Conservation (phyloP, 768 basidiomycete species). For the Cystofilobasidium macerans region DNA sequence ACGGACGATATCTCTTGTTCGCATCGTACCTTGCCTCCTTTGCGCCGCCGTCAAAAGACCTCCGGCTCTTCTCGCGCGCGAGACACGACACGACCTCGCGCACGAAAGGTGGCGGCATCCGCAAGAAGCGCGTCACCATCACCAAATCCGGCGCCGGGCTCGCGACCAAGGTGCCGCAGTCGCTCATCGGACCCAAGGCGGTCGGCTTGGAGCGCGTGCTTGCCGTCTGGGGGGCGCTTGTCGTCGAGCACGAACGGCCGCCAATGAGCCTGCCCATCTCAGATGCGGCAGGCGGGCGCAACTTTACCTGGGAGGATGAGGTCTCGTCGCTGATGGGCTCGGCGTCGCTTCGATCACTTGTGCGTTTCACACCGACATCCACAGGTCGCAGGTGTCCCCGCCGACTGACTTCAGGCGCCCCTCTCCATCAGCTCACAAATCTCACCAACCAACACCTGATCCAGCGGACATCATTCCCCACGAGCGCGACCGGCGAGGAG, state of each 20-base stretch:
- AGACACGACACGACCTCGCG: neutral
- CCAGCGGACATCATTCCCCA: slow-evolving; percentile 1
- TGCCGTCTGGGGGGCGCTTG: slow-evolving; percentile 23
- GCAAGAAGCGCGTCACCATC: neutral
- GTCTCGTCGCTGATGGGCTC: slow-evolving; percentile 20
- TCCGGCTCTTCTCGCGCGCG: slow-evolving; percentile 9
- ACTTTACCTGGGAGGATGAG: slow-evolving; percentile 19
- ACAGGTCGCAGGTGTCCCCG: neutral
- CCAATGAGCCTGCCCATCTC: neutral
- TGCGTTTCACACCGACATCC: neutral
- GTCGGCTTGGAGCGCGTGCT: slow-evolving; percentile 15
- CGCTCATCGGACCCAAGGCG: slow-evolving; percentile 1
- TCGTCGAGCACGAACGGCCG: slow-evolving; percentile 20
- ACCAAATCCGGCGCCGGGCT: neutral
- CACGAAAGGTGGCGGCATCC: slow-evolving; percentile 1
- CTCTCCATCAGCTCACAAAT: slow-evolving; percentile 1
- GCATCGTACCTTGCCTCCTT: slow-evolving; percentile 19
- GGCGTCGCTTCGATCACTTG: neutral
- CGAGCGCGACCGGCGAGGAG: neutral
- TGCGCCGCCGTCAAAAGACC: slow-evolving; percentile 15
- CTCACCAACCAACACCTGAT: slow-evolving; percentile 17
- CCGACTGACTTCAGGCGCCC: neutral
- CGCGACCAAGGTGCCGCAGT: neutral
- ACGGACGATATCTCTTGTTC: slow-evolving; percentile 17
- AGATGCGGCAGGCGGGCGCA: neutral